These are phyloP conservation scores for Urtica urens DNA, from an alignment of 306 rosid genomes.

Conservation along the genomic window DNA sequence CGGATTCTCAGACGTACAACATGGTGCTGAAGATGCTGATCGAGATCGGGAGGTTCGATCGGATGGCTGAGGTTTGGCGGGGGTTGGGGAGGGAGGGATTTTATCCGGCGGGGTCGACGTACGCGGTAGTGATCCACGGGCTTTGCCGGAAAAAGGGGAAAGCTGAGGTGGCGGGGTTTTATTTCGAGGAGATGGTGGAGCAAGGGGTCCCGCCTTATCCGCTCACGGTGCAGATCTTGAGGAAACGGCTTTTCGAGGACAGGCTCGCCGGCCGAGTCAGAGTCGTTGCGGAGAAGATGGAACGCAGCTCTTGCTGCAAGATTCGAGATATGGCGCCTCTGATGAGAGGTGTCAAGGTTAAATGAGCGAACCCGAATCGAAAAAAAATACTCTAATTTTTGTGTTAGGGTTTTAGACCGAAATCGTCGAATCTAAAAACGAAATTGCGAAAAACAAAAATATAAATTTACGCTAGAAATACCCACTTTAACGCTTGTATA, in stretches of 20 bases:
- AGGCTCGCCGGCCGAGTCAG: conserved; percentile 46
- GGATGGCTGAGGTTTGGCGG: conserved; percentile 67
- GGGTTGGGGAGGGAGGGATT: conserved; percentile 37
- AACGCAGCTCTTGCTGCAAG: conserved; percentile 49
- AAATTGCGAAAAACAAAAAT: too few relatives aligned
- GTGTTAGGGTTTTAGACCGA: too few relatives aligned
- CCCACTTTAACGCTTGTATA: too few relatives aligned
- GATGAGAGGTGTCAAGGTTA: conserved; percentile 37
- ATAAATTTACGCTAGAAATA: too few relatives aligned
- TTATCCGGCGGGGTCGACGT: conserved; percentile 75
- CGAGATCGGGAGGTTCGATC: conserved; percentile 71
- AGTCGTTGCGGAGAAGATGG: conserved; percentile 63
- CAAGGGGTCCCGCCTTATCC: conserved; percentile 83
- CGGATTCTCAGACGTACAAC: conserved; percentile 62
- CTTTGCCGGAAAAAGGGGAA: conserved; percentile 65
- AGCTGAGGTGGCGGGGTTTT: conserved; percentile 70
- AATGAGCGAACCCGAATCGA: conserved; percentile 63
- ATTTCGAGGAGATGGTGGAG: conserved; percentile 78
- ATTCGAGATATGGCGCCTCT: conserved; percentile 47
- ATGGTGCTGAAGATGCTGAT: conserved; percentile 71
- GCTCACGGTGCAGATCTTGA: conserved; percentile 52
- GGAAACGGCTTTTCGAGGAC: conserved; percentile 46
- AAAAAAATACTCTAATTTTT: background rate
- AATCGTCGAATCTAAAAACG: too few relatives aligned
- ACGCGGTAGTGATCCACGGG: conserved; percentile 76